A percentile compares a stretch with the other conserved stretches of the same genome.
These are phyloP conservation scores for Tribonema minus DNA, from an alignment of 108 stramenopile genomes.

Conservation along the genomic window DNA sequence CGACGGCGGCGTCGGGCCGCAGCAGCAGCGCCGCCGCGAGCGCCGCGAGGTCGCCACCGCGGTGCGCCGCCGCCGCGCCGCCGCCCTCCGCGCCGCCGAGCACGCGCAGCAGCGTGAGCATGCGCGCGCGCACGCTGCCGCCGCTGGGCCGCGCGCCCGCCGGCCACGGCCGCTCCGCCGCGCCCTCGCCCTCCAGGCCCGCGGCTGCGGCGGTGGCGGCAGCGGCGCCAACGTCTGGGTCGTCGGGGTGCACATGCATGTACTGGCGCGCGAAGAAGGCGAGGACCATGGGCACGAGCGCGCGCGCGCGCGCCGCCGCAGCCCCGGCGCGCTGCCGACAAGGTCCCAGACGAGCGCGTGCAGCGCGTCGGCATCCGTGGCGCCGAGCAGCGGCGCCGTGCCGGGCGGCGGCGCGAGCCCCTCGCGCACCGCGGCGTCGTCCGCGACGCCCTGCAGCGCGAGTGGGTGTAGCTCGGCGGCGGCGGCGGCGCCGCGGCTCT, in stretches of 20 bases:
- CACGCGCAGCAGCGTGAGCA: constrained; percentile 7
- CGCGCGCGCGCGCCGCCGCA: not conserved
- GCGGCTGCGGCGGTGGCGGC: not conserved
- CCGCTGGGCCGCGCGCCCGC: constrained; percentile 1
- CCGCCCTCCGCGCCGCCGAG: constrained; percentile 6
- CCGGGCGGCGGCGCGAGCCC: constrained; percentile 22
- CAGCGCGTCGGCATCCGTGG: constrained; percentile 18
- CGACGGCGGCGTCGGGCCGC: constrained; percentile 13
- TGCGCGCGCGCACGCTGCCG: constrained; percentile 14
- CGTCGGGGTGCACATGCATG: constrained; percentile 5
- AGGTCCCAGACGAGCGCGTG: constrained; percentile 1
- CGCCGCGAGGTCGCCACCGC: too few species aligned
- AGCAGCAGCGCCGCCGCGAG: constrained; percentile 19
- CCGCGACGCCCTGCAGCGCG: constrained; percentile 11
- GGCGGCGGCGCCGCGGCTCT: constrained; percentile 21
- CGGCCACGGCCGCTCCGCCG: not conserved
- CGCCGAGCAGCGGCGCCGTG: constrained; percentile 24
- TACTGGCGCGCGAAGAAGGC: constrained; percentile 17
- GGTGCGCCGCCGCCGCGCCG: too few species aligned
- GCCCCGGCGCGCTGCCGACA: not conserved
- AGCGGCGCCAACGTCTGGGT: constrained; percentile 2
- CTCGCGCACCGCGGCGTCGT: constrained; percentile 2
- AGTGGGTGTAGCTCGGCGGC: constrained; percentile 7
- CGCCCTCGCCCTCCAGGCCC: not conserved
- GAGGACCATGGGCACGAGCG: constrained; percentile 10